These are phyloP conservation scores for Stemphylium beticola DNA, from an alignment of 2,329 filamentous ascomycete species.

Conservation along the genomic window DNA sequence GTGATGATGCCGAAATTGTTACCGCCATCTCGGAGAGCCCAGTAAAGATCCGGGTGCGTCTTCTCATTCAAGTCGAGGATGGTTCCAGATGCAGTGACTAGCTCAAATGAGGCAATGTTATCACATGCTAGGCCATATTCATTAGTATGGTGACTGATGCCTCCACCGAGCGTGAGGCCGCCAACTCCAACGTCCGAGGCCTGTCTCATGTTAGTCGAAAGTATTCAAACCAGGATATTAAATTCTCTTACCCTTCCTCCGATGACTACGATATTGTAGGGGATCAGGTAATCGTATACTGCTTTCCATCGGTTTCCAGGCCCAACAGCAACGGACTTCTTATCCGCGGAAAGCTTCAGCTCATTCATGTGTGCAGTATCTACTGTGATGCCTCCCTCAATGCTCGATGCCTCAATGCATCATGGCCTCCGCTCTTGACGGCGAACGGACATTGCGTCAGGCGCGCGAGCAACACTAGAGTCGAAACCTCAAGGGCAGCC, in stretches of 20 bases:
- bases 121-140: constrained; percentile 34
- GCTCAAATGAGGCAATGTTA: constrained; percentile 44
- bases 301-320: constrained; percentile 45
- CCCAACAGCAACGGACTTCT: constrained; percentile 33
- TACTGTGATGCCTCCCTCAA: constrained; percentile 52
- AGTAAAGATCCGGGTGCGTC: constrained; percentile 49
- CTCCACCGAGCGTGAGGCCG: constrained; percentile 31
- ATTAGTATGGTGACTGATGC: constrained; percentile 8
- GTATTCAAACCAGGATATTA: neutral
- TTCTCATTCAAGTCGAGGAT: constrained; percentile 22
- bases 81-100: constrained; percentile 28
- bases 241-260: constrained; percentile 33
- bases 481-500: constrained; percentile 18
- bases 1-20: constrained; percentile 47
- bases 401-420: constrained; percentile 49
- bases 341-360: constrained; percentile 33
- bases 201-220: neutral
- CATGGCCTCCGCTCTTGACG: constrained; percentile 54
- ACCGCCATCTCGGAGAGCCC: constrained; percentile 45
- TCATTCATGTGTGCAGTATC: constrained; percentile 45
- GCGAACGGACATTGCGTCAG: constrained; percentile 47
- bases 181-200: constrained; percentile 26
- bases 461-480: constrained; percentile 19
- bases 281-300: constrained; percentile 39
- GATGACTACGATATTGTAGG: constrained; percentile 28